Evolutionary conservation across 148 eudicot species (phyloP), one percentile per base, ranked within the genome.

Genomic region (Vaccinium darrowii): DNA sequence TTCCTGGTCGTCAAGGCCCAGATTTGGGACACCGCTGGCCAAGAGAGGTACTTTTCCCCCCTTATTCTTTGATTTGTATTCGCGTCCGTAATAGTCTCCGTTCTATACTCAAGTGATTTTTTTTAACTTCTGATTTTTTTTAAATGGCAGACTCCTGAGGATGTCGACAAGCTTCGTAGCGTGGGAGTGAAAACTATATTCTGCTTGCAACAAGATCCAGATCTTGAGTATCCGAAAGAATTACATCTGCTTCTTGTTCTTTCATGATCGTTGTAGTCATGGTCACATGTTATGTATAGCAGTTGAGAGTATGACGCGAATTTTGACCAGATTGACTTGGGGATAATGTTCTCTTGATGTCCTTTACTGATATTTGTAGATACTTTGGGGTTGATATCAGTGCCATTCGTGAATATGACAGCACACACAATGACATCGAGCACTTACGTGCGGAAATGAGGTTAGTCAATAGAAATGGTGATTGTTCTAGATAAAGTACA

Each of bases 381-480:
- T 97, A 97, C 86, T 97, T 97, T 88, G 93, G 94, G 36, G 98
- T 95, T 84, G 98, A 97, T 88, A 95, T 97, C 84, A 87, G 71
- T 69, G 94, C 98, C 56, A 97, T 97, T 85, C 92, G 88, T 72
- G 89, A 91, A 90, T 94, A 97, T 86, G 98, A 95, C 53, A 60
- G 82, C 82, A 86, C 89, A 86, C 86, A 27, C 82, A 90, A 79
- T 89, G 98, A 95, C 88, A 93, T 97, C 85, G 90, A 97, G 87
- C 99, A 97, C 88, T 86, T 97, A 75, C 98, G 98, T 76, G 98
- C 98, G 85, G 98, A 94, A 88, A 97, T 95, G 91, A 95, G 99
- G 99, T 96, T 84, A 67, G 81, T 62, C 39, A 21, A 57, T 60
- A 14, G 27, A 63, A 25, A 60, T 8, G 39, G 36, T 49, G 27